Evolutionary conservation across 2,329 filamentous ascomycete genomes (phyloP).

Genomic region (Cucurbitaria berberidis): DNA sequence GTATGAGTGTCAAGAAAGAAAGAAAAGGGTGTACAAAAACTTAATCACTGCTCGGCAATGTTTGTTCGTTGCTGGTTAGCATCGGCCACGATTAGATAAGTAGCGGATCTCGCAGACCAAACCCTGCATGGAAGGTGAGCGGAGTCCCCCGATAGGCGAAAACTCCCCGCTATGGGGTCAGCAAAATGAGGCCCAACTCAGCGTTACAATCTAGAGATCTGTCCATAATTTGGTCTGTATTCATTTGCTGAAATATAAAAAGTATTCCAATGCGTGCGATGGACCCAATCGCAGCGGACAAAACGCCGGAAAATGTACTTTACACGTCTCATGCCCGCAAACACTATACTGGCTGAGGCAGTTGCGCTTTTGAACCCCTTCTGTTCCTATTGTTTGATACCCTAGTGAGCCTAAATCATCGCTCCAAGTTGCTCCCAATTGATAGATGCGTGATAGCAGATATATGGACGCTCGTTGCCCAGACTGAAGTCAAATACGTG

Average conservation of each 20-base stretch:
- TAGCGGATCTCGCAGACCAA: constrained; percentile 16
- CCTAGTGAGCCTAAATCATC: constrained; percentile 10
- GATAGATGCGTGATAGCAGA: constrained; percentile 29
- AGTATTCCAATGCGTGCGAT: constrained; percentile 15
- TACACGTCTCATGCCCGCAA: constrained; percentile 34
- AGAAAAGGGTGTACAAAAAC: constrained; percentile 3
- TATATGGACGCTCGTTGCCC: constrained; percentile 26
- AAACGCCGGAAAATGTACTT: constrained; percentile 37
- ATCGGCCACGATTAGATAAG: constrained; percentile 32
- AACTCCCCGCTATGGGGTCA: constrained; percentile 14
- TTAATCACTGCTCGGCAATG: not conserved
- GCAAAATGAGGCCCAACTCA: constrained; percentile 2
- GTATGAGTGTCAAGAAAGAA: constrained; percentile 5
- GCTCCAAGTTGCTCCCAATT: constrained; percentile 10
- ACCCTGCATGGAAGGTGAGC: constrained; percentile 25
- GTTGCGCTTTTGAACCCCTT: constrained; percentile 17
- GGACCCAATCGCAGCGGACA: constrained; percentile 27
- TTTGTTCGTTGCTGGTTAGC: constrained; percentile 9
- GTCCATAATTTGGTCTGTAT: constrained; percentile 3
- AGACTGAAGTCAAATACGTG: constrained; percentile 26
- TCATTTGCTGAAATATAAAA: constrained; percentile 2
- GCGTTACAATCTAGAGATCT: not conserved
- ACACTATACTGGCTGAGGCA: constrained; percentile 23
- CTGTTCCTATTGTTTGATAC: constrained; percentile 2
- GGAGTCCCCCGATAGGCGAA: constrained; percentile 22